Percentiles rank a stretch among this genome's conserved stretches.
These are phyloP conservation scores for Globisporangium echinulatum DNA, from an alignment of 352 stramenopile species.

Conservation along the genomic window DNA sequence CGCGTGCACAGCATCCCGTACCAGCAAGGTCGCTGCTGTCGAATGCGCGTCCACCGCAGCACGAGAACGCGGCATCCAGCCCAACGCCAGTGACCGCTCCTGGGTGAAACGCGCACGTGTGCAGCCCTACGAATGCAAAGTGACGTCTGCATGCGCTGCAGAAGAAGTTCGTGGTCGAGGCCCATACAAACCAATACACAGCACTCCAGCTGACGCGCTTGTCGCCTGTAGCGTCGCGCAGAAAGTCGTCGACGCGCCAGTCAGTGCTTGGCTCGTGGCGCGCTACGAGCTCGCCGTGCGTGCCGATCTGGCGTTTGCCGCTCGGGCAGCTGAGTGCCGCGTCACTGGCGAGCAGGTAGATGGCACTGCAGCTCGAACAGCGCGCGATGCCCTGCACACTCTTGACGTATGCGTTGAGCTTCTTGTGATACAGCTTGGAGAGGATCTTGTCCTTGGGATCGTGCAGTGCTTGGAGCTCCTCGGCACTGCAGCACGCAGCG, in stretches of 20 bases:
- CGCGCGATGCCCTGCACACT: neutral
- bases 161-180: slow-evolving; percentile 41
- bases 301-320: slow-evolving; percentile 29
- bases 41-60: slow-evolving; percentile 42
- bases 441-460: slow-evolving; percentile 87
- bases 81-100: slow-evolving; percentile 31
- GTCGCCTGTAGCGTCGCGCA: slow-evolving; percentile 30
- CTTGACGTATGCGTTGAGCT: slow-evolving; percentile 55
- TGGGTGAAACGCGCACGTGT: slow-evolving; percentile 41
- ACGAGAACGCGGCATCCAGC: slow-evolving; percentile 39
- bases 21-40: slow-evolving; percentile 34
- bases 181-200: slow-evolving; percentile 84
- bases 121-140: slow-evolving; percentile 35
- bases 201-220: slow-evolving; percentile 49
- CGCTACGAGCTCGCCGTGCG: slow-evolving; percentile 44
- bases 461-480: slow-evolving; percentile 58
- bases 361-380: slow-evolving; percentile 34
- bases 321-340: slow-evolving; percentile 24
- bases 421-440: slow-evolving; percentile 79
- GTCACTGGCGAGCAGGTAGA: slow-evolving; percentile 31
- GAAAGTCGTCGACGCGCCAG: slow-evolving; percentile 43
- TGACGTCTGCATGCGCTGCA: slow-evolving; percentile 39
- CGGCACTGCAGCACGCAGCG: slow-evolving; percentile 40
- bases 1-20: slow-evolving; percentile 33
- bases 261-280: slow-evolving; percentile 29